Percentiles rank a stretch among this genome's conserved stretches.
Conservation (phyloP, 2,329 filamentous ascomycete genomes). For the Hyphodiscus sp. region DNA sequence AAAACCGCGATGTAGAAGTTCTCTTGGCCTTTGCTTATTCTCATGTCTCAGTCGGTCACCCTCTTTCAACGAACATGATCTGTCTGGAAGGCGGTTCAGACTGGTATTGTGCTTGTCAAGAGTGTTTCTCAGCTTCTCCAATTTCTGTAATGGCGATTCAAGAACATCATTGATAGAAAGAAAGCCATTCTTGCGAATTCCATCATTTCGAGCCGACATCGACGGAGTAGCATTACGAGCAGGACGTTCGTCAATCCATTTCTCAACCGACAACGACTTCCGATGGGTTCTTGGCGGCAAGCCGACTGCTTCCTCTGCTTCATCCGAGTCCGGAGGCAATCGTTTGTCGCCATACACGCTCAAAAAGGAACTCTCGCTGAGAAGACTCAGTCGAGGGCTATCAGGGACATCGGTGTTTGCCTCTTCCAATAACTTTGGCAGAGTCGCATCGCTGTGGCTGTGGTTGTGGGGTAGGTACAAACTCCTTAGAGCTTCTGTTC, state of each 20-base stretch:
- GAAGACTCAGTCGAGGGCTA: constrained; percentile 56
- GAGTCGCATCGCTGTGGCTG: constrained; percentile 39
- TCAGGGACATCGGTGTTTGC: constrained; percentile 29
- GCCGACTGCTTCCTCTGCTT: constrained; percentile 11
- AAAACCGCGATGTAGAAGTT: constrained; percentile 10
- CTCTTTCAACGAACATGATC: background rate
- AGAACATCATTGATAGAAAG: constrained; percentile 42
- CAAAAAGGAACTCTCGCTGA: constrained; percentile 62
- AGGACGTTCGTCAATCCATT: constrained; percentile 28
- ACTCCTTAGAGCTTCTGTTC: constrained; percentile 54
- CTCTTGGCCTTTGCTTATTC: constrained; percentile 10
- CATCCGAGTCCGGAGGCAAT: constrained; percentile 10
- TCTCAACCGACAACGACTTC: constrained; percentile 23
- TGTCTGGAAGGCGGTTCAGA: background rate
- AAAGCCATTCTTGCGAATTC: constrained; percentile 30
- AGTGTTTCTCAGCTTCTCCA: constrained; percentile 38
- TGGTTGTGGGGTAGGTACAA: constrained; percentile 42
- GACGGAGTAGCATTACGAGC: constrained; percentile 9
- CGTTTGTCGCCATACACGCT: constrained; percentile 53
- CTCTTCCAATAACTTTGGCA: constrained; percentile 42
- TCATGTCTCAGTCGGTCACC: background rate
- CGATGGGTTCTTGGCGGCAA: constrained; percentile 12
- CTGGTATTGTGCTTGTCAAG: constrained; percentile 20
- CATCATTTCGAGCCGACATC: constrained; percentile 4
- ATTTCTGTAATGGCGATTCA: constrained; percentile 44